A percentile compares a stretch with the other conserved stretches of the same genome.
These are phyloP conservation scores for Kingdonia uniflora DNA, from an alignment of 164 flowering plant species.

Conservation along the genomic window DNA sequence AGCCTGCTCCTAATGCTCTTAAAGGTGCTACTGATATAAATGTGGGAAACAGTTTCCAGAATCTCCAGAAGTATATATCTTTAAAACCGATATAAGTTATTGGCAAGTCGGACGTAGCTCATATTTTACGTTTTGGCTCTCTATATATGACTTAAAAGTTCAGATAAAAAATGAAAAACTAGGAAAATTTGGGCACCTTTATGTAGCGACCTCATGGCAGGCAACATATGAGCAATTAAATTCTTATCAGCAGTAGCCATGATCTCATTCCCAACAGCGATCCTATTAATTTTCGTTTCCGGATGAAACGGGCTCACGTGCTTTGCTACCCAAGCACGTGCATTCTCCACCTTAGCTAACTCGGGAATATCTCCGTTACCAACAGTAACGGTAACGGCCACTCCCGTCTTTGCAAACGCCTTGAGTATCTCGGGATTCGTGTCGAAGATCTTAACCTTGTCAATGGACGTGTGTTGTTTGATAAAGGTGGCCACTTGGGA, in stretches of 20 bases:
- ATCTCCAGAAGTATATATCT: too few species aligned
- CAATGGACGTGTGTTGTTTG: conserved; percentile 40
- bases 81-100: too few species aligned
- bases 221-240: conserved; percentile 35
- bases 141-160: too few species aligned
- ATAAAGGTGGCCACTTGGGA: conserved; percentile 56
- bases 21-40: too few species aligned
- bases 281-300: conserved; percentile 32
- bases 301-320: conserved; percentile 57
- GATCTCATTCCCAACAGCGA: conserved; percentile 65
- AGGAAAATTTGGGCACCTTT: too few species aligned
- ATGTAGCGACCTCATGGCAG: conserved; percentile 60
- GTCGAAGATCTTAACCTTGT: conserved; percentile 63
- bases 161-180: too few species aligned
- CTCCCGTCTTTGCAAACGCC: conserved; percentile 61
- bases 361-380: conserved; percentile 51
- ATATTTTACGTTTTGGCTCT: too few species aligned
- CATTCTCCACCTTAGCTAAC: conserved; percentile 24
- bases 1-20: too few species aligned
- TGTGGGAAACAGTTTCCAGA: too few species aligned
- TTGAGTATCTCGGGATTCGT: conserved; percentile 53
- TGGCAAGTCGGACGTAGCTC: too few species aligned
- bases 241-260: conserved; percentile 25
- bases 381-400: conserved; percentile 48
- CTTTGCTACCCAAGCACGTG: conserved; percentile 41